Evolutionary conservation across 257 asterid species (phyloP).

Genomic region (Salvia rosmarinus): DNA sequence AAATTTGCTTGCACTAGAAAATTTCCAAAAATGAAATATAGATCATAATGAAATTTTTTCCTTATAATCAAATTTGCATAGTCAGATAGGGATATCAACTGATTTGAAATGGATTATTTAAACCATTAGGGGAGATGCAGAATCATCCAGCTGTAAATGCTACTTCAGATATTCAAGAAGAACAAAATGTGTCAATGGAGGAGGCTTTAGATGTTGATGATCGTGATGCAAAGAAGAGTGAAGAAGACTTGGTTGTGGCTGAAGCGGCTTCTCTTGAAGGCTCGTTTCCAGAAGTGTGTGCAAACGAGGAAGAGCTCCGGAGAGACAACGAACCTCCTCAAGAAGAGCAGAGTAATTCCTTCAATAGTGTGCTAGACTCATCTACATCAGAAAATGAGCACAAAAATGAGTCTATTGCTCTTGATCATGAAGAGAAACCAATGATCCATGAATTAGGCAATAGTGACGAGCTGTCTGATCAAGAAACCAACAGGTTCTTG

Average conservation of each 20-base stretch:
- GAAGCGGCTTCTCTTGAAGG: slow-evolving; percentile 23
- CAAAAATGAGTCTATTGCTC: slow-evolving; percentile 20
- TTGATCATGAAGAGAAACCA: slow-evolving; percentile 31
- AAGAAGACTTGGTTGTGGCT: slow-evolving; percentile 12
- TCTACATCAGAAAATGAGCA: slow-evolving; percentile 14
- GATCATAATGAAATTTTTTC: not conserved
- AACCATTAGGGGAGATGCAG: slow-evolving; percentile 37
- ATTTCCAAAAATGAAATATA: too few relatives aligned
- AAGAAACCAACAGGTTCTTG: slow-evolving; percentile 20
- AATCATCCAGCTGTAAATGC: slow-evolving; percentile 25
- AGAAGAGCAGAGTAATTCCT: slow-evolving; percentile 26
- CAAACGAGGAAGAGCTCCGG: slow-evolving; percentile 24
- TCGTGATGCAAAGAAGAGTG: slow-evolving; percentile 8
- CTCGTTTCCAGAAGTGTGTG: slow-evolving; percentile 1
- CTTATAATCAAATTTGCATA: not conserved
- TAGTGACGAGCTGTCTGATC: slow-evolving; percentile 17
- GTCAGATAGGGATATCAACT: not conserved
- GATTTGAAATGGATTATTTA: not conserved
- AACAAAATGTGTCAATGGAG: slow-evolving; percentile 2
- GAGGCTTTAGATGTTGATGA: slow-evolving; percentile 27
- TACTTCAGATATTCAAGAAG: slow-evolving; percentile 40
- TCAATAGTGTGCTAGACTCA: not conserved
- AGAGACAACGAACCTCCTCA: slow-evolving; percentile 26
- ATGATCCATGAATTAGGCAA: slow-evolving; percentile 24
- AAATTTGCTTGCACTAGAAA: not conserved